Percentiles rank a stretch among this genome's conserved stretches.
phyloP scores from a whole-genome alignment of 768 basidiomycete genomes.

The Daedaleopsis sinensis region DNA sequence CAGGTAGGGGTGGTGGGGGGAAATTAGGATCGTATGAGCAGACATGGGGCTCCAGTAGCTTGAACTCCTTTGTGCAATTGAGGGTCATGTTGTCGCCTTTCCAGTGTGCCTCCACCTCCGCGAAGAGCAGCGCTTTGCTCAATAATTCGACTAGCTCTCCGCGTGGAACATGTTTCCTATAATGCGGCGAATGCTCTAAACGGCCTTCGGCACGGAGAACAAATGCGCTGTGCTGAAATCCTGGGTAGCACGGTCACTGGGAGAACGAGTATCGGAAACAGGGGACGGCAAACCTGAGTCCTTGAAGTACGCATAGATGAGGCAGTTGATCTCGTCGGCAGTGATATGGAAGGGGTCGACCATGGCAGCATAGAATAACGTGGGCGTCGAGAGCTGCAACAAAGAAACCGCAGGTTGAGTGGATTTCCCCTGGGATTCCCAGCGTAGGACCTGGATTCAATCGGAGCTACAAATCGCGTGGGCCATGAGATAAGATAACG shows the following conservation, averaged over 20 bases:
- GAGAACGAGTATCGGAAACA: background rate
- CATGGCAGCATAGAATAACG: conserved; percentile 15
- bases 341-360: conserved; percentile 59
- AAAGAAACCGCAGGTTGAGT: too few relatives aligned
- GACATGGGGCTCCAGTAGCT: conserved; percentile 72
- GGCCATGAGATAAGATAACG: conserved; percentile 19
- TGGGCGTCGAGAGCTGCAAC: background rate
- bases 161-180: conserved; percentile 74
- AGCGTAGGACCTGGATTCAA: background rate
- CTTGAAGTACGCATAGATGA: conserved; percentile 82
- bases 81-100: conserved; percentile 58
- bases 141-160: conserved; percentile 84
- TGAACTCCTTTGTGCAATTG: conserved; percentile 72
- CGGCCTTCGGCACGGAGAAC: conserved; percentile 75
- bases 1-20: conserved; percentile 2
- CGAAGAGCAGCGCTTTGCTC: conserved; percentile 77
- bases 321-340: conserved; percentile 83
- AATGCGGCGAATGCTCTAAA: conserved; percentile 68
- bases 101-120: conserved; percentile 86
- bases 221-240: conserved; percentile 83
- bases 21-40: conserved; percentile 55
- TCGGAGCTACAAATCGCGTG: background rate
- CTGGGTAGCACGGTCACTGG: conserved; percentile 38
- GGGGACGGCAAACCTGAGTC: conserved; percentile 63
- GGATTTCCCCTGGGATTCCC: too few relatives aligned